Evolutionary conservation across 129 eudicot species (phyloP), one percentile per base, ranked within the genome.

Genomic region (Saussurea involucrata): DNA sequence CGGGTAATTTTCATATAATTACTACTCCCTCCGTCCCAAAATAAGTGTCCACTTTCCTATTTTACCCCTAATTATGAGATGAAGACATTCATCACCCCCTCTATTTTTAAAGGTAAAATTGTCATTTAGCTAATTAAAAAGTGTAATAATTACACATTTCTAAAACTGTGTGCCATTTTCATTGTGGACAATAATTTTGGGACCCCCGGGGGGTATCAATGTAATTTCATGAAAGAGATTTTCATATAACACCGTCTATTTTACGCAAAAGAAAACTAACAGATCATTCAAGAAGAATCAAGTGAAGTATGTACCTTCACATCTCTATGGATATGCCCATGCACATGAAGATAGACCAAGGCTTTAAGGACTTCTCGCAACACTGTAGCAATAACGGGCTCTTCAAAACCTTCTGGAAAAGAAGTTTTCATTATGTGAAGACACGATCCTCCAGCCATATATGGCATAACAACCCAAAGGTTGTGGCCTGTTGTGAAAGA

Each of bases 381-480:
- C 81, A 94, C 82, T 29, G 96, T 91, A 74, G 97, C 96, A 85
- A 93, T 93, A 24, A 93, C 93, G 63, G 96, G 88, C 85, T 93
- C 98, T 81, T 93, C 97, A 68, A 90, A 87, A n/a, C 98, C 98
- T 77, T 90, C 98, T 42, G 97, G 93, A 87, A 44, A 93, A 57
- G 97, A 60, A 71, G 97, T 81, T 83, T 93, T 93, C 92, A 93
- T 93, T 77, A 93, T 93, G 69, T 93, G 97, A 49, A 90, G 93
- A 85, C 98, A 94, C 27, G 98, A 94, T 34, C 98, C 98, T 44
- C 93, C 97, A 68, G 96, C 88, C 98, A 94, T 91, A 81, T 87
- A 94, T 64, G 98, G 98, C 98, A 94, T 94, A 46, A 94, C 93
- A 78, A 94, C 96, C 98, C 98, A 94, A 77, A 94, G 97, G 75